A percentile compares a stretch with the other conserved stretches of the same genome.
phyloP scores from a whole-genome alignment of 495 filamentous ascomycete species.

The Chlorociboria aeruginascens region DNA sequence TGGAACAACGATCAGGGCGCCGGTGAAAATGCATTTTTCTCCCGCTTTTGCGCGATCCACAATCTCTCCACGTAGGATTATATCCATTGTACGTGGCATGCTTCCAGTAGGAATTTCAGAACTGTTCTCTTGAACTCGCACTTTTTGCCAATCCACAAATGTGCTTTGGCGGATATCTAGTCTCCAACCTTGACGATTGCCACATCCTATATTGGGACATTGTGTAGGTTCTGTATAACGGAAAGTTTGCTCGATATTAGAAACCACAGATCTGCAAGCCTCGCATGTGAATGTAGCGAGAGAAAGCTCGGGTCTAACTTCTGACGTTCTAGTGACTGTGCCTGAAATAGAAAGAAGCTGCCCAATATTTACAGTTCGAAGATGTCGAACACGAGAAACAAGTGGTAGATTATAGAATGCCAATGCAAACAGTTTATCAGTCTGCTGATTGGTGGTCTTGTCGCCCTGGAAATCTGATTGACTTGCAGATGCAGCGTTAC shows the following conservation, averaged over 20 bases:
- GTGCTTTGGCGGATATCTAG: conserved; percentile 94
- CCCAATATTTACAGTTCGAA: conserved; percentile 85
- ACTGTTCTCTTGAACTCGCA: conserved; percentile 93
- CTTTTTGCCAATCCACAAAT: conserved; percentile 98
- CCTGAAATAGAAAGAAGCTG: conserved; percentile 89
- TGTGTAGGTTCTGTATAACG: conserved; percentile 93
- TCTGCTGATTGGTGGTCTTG: conserved; percentile 86
- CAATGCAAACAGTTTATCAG: conserved; percentile 87
- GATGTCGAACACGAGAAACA: conserved; percentile 78
- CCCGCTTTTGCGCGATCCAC: conserved; percentile 95
- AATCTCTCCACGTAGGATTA: conserved; percentile 96
- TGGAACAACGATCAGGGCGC: conserved; percentile 89
- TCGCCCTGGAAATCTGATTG: conserved; percentile 49
- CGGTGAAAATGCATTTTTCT: conserved; percentile 96
- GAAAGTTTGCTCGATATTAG: conserved; percentile 95
- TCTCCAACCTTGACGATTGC: conserved; percentile 81
- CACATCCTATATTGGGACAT: conserved; percentile 86
- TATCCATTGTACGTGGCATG: conserved; percentile 97
- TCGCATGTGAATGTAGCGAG: conserved; percentile 91
- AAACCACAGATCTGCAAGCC: conserved; percentile 63
- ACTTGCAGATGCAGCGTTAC: conserved; percentile 46
- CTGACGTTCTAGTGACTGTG: conserved; percentile 91
- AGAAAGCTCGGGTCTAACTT: conserved; percentile 88
- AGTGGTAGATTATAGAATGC: conserved; percentile 96
- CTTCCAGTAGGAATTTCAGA: conserved; percentile 96